Evolutionary conservation across 768 basidiomycete genomes (phyloP).

Genomic region (Pleurotus giganteus): DNA sequence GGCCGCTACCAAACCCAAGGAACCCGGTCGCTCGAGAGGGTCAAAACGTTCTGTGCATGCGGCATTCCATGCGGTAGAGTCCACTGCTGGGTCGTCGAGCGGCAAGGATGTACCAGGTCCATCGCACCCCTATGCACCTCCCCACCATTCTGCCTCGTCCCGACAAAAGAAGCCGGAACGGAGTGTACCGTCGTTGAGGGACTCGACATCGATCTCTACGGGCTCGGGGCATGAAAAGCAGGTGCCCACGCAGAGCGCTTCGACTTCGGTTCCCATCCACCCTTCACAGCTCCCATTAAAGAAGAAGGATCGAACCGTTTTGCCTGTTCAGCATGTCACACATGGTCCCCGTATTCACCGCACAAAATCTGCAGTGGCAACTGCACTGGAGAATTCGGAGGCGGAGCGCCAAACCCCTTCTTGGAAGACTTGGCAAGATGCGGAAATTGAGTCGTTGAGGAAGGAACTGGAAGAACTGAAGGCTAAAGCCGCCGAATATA

Average conservation of each 20-base stretch:
- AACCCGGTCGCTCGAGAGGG: neutral
- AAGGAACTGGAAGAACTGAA: slow-evolving; percentile 57
- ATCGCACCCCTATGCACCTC: too few species aligned
- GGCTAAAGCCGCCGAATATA: slow-evolving; percentile 44
- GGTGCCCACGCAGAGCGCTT: neutral
- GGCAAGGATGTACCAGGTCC: neutral
- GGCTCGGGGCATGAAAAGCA: neutral
- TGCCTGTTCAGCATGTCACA: neutral
- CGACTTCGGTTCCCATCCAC: neutral
- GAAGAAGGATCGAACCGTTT: neutral
- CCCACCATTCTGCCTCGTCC: neutral
- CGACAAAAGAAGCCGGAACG: slow-evolving; percentile 2
- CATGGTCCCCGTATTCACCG: neutral
- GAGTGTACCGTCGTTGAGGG: neutral
- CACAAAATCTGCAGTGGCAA: neutral
- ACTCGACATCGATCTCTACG: neutral
- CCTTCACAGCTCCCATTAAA: neutral
- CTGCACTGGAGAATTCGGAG: neutral
- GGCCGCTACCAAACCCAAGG: neutral
- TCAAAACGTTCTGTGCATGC: slow-evolving; percentile 1
- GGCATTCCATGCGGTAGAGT: neutral
- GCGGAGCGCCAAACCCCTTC: neutral
- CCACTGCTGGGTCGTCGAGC: neutral
- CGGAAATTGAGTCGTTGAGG: slow-evolving; percentile 54
- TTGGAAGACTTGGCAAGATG: slow-evolving; percentile 25